These are phyloP conservation scores for Candida golubevii DNA, from an alignment of 805 yeast genomes.

Conservation along the genomic window DNA sequence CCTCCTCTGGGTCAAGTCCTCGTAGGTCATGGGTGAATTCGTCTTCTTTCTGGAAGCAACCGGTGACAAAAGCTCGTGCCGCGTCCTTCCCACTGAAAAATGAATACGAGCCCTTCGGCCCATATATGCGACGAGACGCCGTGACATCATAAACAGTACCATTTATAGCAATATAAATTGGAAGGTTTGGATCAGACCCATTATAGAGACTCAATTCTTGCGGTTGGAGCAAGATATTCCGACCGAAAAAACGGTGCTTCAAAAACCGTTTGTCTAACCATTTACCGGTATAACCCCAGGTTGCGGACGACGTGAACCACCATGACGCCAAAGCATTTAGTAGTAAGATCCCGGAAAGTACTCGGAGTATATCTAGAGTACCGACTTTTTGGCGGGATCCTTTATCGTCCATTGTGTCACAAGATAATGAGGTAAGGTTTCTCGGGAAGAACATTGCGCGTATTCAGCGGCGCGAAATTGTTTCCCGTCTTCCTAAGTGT, in stretches of 20 bases:
- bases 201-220: constrained; percentile 46
- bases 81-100: constrained; percentile 62
- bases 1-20: constrained; percentile 47
- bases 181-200: constrained; percentile 45
- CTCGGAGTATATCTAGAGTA: constrained; percentile 38
- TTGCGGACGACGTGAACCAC: constrained; percentile 50
- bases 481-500: too few relatives aligned
- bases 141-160: constrained; percentile 66
- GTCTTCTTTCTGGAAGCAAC: constrained; percentile 52
- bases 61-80: constrained; percentile 67
- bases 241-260: constrained; percentile 18
- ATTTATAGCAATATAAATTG: constrained; percentile 56
- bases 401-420: not conserved
- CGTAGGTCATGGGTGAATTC: constrained; percentile 66
- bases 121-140: constrained; percentile 47
- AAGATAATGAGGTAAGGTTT: not conserved
- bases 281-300: constrained; percentile 61
- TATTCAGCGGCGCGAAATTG: not conserved
- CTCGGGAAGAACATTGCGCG: not conserved
- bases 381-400: not conserved
- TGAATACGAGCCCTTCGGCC: constrained; percentile 53
- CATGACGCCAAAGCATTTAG: constrained; percentile 50
- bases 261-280: constrained; percentile 43
- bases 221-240: constrained; percentile 33
- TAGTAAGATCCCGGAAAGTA: constrained; percentile 44